Base-by-base conservation (phyloP, 169 alveolate species). In the Eimeria sp. region DNA sequence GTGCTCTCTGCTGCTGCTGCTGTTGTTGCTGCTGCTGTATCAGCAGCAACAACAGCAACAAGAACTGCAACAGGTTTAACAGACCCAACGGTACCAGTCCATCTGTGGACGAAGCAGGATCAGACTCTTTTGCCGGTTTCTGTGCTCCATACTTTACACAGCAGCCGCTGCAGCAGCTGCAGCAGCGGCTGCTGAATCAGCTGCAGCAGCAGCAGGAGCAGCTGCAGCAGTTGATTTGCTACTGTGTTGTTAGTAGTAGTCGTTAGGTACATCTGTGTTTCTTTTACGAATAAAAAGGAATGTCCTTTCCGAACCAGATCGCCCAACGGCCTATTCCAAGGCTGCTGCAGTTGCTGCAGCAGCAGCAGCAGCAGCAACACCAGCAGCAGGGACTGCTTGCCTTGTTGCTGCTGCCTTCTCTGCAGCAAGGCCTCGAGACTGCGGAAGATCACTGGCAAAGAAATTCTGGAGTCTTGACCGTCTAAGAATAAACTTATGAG, bases 261-360 rank as follows among this genome's bases (percentile, higher is more conserved):
- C 10, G 61, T 34, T 0, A 34, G 40, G 40, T 34, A 34, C 40
- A 11, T 54, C 61, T 54, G 61, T 14, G 10, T 11, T 54, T 54
- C 61, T 11, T 54, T 54, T 54, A 11, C 16, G 61, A 54, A 54
- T 7, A 14, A 14, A 7, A 54, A 7, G 10, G 61, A 54, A 54
- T 54, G 61, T 11, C 61, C 61, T 11, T 14, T 14, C 61, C 4
- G 61, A 54, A 54, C 10, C 61, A 11, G 16, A 54, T 11, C 10
- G 61, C 16, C 16, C 16, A 54, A 54, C 10, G 61, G 61, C 16
- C 16, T 54, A 14, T 54, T 54, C 10, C 40, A 25, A 67, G 11
- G 84, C 84, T 73, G 84, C 49, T 73, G 84, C 84, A n/a, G 84
- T 40, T 73, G 84, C 83, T 30, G 51, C 84, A n/a, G 84, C 84